Base-by-base conservation (phyloP, 2,329 filamentous ascomycete genomes). In the Hypomyces perniciosus region DNA sequence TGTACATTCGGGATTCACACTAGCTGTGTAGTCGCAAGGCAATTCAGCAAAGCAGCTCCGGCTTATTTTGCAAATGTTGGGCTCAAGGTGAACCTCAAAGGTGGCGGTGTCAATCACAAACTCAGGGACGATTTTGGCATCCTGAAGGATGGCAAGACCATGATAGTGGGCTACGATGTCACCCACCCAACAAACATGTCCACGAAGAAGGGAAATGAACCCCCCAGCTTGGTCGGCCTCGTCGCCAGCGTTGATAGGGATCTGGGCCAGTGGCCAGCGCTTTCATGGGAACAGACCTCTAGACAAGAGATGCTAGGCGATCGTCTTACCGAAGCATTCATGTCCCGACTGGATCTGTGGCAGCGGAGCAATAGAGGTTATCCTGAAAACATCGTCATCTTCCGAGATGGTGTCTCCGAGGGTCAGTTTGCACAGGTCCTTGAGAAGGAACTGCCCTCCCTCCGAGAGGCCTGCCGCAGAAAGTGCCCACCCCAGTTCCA, bases 341-440 rank as follows among this genome's bases (percentile, higher is more conserved):
- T 74, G 13, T 77, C 78, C 5, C 83, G 88, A 0, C 72, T 96
- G 0, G 59, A 65, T 6, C 68, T 87, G 1, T 96, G 87, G 85
- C 68, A 72, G 34, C 72, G 72, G 41, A 63, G 75, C 42, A 88
- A 88, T 63, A 68, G 72, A 2, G 58, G 62, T 0, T 72, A 84
- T 0, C 90, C 90, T 0, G 75, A 83, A 26, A 88, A 90, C 60
- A 85, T 96, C 40, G 70, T 96, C 55, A 80, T 96, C 43, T 96
- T 89, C 71, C 85, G 91, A 28, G 91, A 96, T 59, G 91, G 91
- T 34, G 89, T 96, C 0, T 93, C 88, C 0, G 91, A 96, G 60
- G 84, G 89, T 0, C 90, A 96, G 58, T 96, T 91, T 65, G 61
- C 75, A 0, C 72, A 78, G 26, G 85, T 95, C 0, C 69, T 93